Conservation (phyloP, 2,329 filamentous ascomycete species). For the Fusarium torreyae region DNA sequence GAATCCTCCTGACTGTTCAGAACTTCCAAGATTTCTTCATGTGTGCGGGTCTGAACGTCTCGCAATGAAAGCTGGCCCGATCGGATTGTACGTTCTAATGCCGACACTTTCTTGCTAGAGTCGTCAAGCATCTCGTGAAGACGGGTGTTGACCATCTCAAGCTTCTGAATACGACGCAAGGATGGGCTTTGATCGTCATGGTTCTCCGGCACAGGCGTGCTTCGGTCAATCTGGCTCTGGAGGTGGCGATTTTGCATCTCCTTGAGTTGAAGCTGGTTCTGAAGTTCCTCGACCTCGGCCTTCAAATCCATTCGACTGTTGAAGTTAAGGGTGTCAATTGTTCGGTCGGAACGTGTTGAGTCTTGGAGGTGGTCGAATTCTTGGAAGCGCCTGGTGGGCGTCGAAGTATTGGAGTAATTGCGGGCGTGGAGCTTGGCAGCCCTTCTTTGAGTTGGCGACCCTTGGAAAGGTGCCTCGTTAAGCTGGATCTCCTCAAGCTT, state of each 20-base stretch:
- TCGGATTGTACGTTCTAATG: constrained; percentile 87
- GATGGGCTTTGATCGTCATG: constrained; percentile 86
- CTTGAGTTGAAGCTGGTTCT: constrained; percentile 92
- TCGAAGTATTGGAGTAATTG: constrained; percentile 81
- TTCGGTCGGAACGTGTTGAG: constrained; percentile 87
- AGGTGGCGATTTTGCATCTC: constrained; percentile 97
- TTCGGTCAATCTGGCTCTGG: constrained; percentile 85
- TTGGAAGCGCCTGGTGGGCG: constrained; percentile 80
- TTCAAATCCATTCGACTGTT: constrained; percentile 93
- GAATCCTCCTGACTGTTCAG: constrained; percentile 95
- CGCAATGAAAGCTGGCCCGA: constrained; percentile 90
- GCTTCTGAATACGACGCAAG: constrained; percentile 85
- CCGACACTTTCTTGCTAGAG: constrained; percentile 91
- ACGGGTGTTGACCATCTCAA: constrained; percentile 92
- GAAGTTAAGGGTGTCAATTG: constrained; percentile 83
- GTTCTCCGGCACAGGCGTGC: constrained; percentile 73
- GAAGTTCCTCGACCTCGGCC: constrained; percentile 89
- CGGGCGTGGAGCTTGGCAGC: constrained; percentile 67
- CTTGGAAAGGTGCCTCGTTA: constrained; percentile 81
- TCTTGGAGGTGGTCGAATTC: constrained; percentile 74
- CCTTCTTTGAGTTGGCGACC: constrained; percentile 81
- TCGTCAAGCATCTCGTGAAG: constrained; percentile 96
- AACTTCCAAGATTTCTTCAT: constrained; percentile 93
- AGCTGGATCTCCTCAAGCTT: constrained; percentile 89
- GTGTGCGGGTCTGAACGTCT: constrained; percentile 92